phyloP scores from a whole-genome alignment of 257 asterid genomes.

The Ilex aquifolium region DNA sequence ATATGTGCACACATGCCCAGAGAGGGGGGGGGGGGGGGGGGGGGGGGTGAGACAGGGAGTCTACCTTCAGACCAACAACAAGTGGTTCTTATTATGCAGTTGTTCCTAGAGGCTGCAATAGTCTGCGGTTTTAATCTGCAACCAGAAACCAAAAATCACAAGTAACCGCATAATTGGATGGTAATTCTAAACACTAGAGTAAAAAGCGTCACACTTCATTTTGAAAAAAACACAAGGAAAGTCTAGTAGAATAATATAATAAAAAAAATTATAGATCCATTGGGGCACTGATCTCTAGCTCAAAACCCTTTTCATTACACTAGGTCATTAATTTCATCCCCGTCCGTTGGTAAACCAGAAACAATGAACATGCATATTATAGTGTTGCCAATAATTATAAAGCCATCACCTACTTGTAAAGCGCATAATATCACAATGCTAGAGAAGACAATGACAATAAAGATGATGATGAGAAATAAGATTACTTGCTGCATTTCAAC shows the following conservation, averaged over 20 bases:
- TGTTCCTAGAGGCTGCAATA: conserved; percentile 91
- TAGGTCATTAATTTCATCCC: conserved; percentile 70
- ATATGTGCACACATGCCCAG: too few species aligned
- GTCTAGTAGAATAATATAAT: conserved; percentile 1
- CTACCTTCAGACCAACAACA: too few species aligned
- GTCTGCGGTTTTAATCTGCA: conserved; percentile 91
- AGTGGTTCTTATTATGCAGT: conserved; percentile 84
- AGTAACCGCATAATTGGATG: conserved; percentile 4
- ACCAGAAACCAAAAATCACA: conserved; percentile 23
- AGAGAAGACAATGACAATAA: conserved; percentile 1
- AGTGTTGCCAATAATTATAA: neutral
- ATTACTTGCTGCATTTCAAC: conserved; percentile 93
- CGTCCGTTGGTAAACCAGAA: conserved; percentile 43
- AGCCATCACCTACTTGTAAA: neutral
- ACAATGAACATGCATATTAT: neutral
- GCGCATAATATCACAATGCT: too few species aligned
- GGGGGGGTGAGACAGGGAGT: too few species aligned
- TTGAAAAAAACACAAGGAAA: neutral
- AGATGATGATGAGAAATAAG: too few species aligned
- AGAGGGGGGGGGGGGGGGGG: too few species aligned
- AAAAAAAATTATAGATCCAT: conserved; percentile 5
- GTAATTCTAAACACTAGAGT: too few species aligned
- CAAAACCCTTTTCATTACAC: conserved; percentile 81
- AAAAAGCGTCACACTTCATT: too few species aligned
- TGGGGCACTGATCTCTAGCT: conserved; percentile 71